phyloP scores from a whole-genome alignment of 495 filamentous ascomycete species.

The Geoglossum glabrum region DNA sequence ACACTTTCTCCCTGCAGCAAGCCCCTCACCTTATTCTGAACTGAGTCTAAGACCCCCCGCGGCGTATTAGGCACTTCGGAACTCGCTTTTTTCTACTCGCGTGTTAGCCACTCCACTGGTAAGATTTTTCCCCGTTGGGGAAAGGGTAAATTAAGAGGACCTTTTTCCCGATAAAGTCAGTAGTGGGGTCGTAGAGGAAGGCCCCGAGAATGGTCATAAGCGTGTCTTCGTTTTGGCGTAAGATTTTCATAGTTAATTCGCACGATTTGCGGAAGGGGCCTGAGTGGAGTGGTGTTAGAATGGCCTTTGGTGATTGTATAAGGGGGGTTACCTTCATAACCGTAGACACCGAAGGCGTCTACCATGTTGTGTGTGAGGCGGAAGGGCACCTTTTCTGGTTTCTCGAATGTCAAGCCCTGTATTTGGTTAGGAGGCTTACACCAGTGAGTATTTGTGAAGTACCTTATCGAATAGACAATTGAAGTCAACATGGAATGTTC shows the following conservation, averaged over 20 bases:
- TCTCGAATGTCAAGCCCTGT: conserved; percentile 74
- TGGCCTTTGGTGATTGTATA: background rate
- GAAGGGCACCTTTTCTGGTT: conserved; percentile 93
- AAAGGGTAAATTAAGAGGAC: conserved; percentile 10
- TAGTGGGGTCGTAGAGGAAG: conserved; percentile 88
- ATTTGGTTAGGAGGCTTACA: background rate
- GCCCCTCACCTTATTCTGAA: conserved; percentile 69
- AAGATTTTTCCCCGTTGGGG: too few relatives aligned
- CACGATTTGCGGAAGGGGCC: conserved; percentile 80
- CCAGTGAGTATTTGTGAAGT: background rate
- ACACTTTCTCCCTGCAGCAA: conserved; percentile 70
- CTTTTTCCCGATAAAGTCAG: conserved; percentile 74
- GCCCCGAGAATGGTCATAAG: conserved; percentile 93
- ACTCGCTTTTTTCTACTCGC: conserved; percentile 32
- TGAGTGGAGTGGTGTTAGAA: conserved; percentile 8
- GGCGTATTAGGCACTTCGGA: conserved; percentile 62
- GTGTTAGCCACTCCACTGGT: background rate
- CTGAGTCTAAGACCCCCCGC: conserved; percentile 73
- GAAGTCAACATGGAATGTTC: conserved; percentile 95
- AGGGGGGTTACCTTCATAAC: conserved; percentile 39
- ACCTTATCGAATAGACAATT: conserved; percentile 97
- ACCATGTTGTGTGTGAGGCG: conserved; percentile 96
- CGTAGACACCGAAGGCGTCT: conserved; percentile 83
- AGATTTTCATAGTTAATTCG: conserved; percentile 66
- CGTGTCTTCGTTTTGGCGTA: conserved; percentile 82